Percentiles rank a stretch among this genome's conserved stretches.
These are phyloP conservation scores for sunflower (Helianthus annuus) DNA, from an alignment of 129 eudicot genomes.

Conservation along the genomic window HanXRQr2.0-SUNRISE NC_035446.2:53623415-53623914, in stretches of 20 bases:
- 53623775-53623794: slow-evolving; percentile 97
- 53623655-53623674: slow-evolving; percentile 86
- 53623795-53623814: slow-evolving; percentile 92
- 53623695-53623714: slow-evolving; percentile 8
- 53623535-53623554: not conserved
- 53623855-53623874: slow-evolving; percentile 1
- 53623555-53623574: not conserved
- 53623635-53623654: slow-evolving; percentile 96
- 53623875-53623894: not conserved
- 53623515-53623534: not conserved
- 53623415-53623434: no score
- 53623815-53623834: slow-evolving; percentile 74
- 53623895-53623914: slow-evolving; percentile 15
- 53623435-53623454: no score
- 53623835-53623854: slow-evolving; percentile 7
- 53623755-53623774: slow-evolving; percentile 92
- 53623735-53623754: slow-evolving; percentile 63
- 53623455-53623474: no score
- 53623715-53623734: not conserved
- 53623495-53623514: not conserved
- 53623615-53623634: slow-evolving; percentile 53
- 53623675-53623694: slow-evolving; percentile 42
- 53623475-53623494: not conserved
- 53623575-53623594: slow-evolving; percentile 15
- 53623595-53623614: not conserved